phyloP scores from a whole-genome alignment of 257 asterid genomes.

The Jasminum sambac region DNA sequence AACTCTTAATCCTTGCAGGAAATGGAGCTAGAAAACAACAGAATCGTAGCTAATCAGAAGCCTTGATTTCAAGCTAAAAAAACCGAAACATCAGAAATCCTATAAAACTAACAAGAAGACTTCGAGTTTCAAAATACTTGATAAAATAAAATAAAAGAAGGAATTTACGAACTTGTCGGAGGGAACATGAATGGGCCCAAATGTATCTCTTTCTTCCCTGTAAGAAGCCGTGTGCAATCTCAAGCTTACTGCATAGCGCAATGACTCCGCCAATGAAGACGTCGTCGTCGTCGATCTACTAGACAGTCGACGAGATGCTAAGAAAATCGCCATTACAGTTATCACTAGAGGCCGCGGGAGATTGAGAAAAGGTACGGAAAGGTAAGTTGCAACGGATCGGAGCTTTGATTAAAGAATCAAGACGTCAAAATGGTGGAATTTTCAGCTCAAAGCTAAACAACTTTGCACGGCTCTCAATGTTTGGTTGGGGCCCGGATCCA shows the following conservation, averaged over 20 bases:
- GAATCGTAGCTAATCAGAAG: neutral
- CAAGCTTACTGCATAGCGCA: conserved; percentile 38
- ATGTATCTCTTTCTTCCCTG: conserved; percentile 88
- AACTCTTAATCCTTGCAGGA: neutral
- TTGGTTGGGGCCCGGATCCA: neutral
- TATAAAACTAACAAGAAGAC: neutral
- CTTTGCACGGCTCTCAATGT: neutral
- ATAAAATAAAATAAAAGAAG: neutral
- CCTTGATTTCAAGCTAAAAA: neutral
- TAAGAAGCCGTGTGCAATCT: conserved; percentile 64
- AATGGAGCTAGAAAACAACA: neutral
- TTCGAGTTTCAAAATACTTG: neutral
- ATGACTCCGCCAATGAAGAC: conserved; percentile 27
- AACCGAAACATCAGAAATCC: conserved; percentile 1
- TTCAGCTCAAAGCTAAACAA: neutral
- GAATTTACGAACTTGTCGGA: conserved; percentile 53
- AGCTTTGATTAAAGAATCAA: neutral
- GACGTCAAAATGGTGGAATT: neutral
- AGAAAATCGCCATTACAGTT: conserved; percentile 53
- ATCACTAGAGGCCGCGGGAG: neutral
- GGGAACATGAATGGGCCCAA: conserved; percentile 92
- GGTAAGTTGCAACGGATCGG: neutral
- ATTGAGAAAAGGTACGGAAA: neutral
- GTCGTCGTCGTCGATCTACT: conserved; percentile 36
- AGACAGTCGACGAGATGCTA: conserved; percentile 59